These are phyloP conservation scores for Zymoseptoria brevis DNA, from an alignment of 2,329 filamentous ascomycete genomes.

Conservation along the genomic window DNA sequence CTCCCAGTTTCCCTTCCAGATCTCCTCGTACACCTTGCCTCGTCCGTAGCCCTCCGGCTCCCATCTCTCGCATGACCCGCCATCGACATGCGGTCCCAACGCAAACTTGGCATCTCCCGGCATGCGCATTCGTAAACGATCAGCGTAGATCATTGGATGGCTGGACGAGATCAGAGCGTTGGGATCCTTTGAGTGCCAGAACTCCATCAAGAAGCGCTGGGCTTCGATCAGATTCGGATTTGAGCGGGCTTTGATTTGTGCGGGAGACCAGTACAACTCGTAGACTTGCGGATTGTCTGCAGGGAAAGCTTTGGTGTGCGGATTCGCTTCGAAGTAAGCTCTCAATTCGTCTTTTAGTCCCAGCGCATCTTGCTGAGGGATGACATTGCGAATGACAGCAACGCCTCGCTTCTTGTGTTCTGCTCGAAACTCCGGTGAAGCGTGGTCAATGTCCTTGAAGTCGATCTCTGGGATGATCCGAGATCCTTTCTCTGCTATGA, in stretches of 20 bases:
- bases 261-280: slow-evolving; percentile 44
- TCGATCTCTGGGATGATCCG: slow-evolving; percentile 41
- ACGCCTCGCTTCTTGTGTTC: slow-evolving; percentile 52
- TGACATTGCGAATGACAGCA: slow-evolving; percentile 40
- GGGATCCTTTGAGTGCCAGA: slow-evolving; percentile 41
- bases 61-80: slow-evolving; percentile 46
- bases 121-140: slow-evolving; percentile 46
- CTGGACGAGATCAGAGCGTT: slow-evolving; percentile 36
- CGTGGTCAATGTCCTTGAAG: slow-evolving; percentile 39
- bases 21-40: slow-evolving; percentile 60
- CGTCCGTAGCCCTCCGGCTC: slow-evolving; percentile 53
- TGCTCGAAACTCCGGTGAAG: slow-evolving; percentile 48
- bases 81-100: slow-evolving; percentile 50
- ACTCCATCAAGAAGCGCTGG: slow-evolving; percentile 42
- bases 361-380: slow-evolving; percentile 37
- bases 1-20: slow-evolving; percentile 73
- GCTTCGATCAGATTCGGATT: slow-evolving; percentile 41
- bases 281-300: slow-evolving; percentile 43
- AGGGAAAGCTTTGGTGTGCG: slow-evolving; percentile 41
- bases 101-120: slow-evolving; percentile 46
- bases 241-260: slow-evolving; percentile 40
- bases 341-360: slow-evolving; percentile 38
- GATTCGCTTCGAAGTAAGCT: slow-evolving; percentile 40
- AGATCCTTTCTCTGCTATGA: slow-evolving; percentile 36
- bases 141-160: slow-evolving; percentile 43